Evolutionary conservation across 495 filamentous ascomycete genomes (phyloP).

Genomic region (Aspergillus sclerotiicarbonarius): DNA sequence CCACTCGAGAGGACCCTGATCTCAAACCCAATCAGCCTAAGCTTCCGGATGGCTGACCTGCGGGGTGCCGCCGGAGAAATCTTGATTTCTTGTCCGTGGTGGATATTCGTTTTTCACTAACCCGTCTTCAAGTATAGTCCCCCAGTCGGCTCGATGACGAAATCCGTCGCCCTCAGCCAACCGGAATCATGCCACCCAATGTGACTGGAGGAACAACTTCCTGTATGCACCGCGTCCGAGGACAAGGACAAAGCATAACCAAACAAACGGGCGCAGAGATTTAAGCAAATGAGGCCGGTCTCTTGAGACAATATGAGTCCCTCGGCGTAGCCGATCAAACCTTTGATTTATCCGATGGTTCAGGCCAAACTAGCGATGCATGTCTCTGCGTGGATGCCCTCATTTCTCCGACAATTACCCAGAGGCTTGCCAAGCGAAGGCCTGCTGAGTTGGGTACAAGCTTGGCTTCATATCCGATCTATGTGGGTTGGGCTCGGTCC

Average conservation of each 20-base stretch:
- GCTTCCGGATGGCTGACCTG: slow-evolving; percentile 3
- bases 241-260: too few species aligned
- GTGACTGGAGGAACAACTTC: too few species aligned
- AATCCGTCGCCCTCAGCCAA: neutral
- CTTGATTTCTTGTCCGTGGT: slow-evolving; percentile 1
- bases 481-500: slow-evolving; percentile 2
- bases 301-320: neutral
- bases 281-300: neutral
- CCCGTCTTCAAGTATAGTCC: neutral
- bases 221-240: too few species aligned
- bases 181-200: neutral
- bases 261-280: neutral
- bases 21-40: slow-evolving; percentile 4
- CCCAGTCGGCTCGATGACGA: neutral
- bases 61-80: slow-evolving; percentile 7
- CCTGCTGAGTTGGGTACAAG: neutral
- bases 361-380: neutral
- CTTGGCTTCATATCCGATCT: slow-evolving; percentile 11
- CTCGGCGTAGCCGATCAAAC: neutral
- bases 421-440: neutral
- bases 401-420: slow-evolving; percentile 5
- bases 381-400: slow-evolving; percentile 8
- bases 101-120: neutral
- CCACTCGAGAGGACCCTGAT: neutral
- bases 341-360: neutral